Evolutionary conservation across 2,329 filamentous ascomycete genomes (phyloP), one percentile per base, ranked within the genome.

Genomic region (Stachybotrys elegans): DNA sequence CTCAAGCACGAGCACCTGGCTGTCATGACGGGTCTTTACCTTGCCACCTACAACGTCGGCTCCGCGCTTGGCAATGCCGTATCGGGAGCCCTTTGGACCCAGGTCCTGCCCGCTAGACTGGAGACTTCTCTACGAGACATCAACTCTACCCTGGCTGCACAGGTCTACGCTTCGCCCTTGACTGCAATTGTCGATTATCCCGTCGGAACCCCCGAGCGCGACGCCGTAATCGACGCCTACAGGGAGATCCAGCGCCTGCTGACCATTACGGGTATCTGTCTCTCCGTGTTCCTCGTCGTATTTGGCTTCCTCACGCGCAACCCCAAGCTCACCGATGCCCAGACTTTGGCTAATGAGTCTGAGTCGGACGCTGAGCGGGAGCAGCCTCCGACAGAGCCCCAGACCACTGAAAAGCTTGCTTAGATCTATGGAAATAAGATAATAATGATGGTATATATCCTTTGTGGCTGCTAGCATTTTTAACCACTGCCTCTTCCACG

Each of bases 1-100:
- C 55, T 71, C 42, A 62, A 61, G 51, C 71, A 74, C 57, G 71
- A 74, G 58, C 57, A 84, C 52, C 67, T 85, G 23, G 81, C 82
- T 35, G 76, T 83, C 49, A 74, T 85, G 49, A 85, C 80, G 0
- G 79, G 75, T 32, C 59, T 84, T 16, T 84, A 76, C 56, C 72
- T 84, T 3, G 76, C 80, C 14, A 72, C 67, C n/a, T 84, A 83
- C 63, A 79, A 79, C 56, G 70, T 84, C 31, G 81, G 81, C 22
- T 79, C 72, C 5, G 79, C 79, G 1, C 58, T 83, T 2, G 80
- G 81, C 19, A 76, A 76, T 55, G 70, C 76, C 14, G 72, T 84
- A 21, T 79, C 79, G 0, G 80, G 79, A 13, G 76, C 78, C 17
- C 73, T 84, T 48, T 84, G 79, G 79, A 76, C 75, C 1, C 78